Evolutionary conservation across 2,329 filamentous ascomycete species (phyloP).

Genomic region (Diplodia sapinea): DNA sequence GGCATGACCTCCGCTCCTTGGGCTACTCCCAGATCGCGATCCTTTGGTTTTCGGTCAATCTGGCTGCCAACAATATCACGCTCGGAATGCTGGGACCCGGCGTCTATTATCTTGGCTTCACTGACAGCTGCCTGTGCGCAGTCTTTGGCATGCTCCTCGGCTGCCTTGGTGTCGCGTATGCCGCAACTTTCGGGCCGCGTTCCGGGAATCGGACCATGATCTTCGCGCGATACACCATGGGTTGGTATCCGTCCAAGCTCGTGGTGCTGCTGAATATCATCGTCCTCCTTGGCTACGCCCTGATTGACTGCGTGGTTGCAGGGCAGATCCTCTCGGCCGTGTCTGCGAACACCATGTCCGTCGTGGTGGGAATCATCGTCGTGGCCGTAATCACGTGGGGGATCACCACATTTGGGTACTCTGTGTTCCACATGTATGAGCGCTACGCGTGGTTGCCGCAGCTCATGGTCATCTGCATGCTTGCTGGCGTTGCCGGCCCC

Average conservation of each 20-base stretch:
- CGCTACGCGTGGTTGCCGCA: constrained; percentile 71
- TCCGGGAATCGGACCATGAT: constrained; percentile 69
- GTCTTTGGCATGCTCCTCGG: constrained; percentile 65
- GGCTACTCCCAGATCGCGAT: constrained; percentile 63
- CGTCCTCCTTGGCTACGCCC: constrained; percentile 65
- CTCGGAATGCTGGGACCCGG: constrained; percentile 68
- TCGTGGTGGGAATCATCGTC: constrained; percentile 71
- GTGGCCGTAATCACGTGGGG: constrained; percentile 67
- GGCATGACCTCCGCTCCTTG: constrained; percentile 58
- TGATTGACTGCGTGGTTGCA: constrained; percentile 69
- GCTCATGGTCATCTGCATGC: constrained; percentile 64
- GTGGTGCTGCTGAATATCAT: constrained; percentile 68
- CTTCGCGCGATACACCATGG: constrained; percentile 66
- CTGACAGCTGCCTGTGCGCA: constrained; percentile 61
- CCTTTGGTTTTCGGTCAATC: constrained; percentile 67
- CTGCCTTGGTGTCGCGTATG: constrained; percentile 62
- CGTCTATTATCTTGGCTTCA: constrained; percentile 64
- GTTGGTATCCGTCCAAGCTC: constrained; percentile 69
- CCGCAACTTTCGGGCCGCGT: constrained; percentile 66
- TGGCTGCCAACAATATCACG: constrained; percentile 68
- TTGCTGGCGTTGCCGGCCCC: constrained; percentile 66
- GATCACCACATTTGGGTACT: constrained; percentile 71
- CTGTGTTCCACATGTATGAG: constrained; percentile 71
- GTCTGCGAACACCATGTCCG: constrained; percentile 63
- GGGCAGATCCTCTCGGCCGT: constrained; percentile 73